Conservation (phyloP, 768 basidiomycete genomes). For the Tricholoma sp. region DNA sequence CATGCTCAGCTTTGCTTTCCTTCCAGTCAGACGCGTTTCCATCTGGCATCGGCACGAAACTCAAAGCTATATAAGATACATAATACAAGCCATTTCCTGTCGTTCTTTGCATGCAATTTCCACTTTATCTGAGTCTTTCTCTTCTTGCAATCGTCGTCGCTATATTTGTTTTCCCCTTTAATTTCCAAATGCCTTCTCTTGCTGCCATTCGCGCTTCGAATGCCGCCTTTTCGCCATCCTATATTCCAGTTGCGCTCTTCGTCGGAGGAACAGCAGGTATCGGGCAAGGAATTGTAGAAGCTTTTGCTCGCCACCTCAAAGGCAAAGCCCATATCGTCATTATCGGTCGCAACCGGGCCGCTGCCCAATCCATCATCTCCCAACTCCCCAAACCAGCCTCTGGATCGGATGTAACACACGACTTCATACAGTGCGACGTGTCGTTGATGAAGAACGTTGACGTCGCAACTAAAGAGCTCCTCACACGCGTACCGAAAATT, state of each 20-base stretch:
- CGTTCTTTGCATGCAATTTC: background rate
- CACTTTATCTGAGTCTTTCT: background rate
- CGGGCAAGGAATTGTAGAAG: conserved; percentile 41
- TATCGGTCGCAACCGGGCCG: conserved; percentile 44
- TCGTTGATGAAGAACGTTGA: conserved; percentile 48
- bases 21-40: too few species aligned
- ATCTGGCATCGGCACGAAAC: too few species aligned
- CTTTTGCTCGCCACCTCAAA: conserved; percentile 41
- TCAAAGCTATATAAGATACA: too few species aligned
- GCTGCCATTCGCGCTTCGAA: conserved; percentile 20
- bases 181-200: background rate
- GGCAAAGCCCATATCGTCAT: conserved; percentile 50
- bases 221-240: conserved; percentile 21
- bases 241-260: conserved; percentile 32
- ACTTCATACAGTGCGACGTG: conserved; percentile 51
- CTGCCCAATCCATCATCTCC: conserved; percentile 44
- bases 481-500: conserved; percentile 34
- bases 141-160: background rate
- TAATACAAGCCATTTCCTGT: background rate
- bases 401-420: conserved; percentile 22
- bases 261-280: conserved; percentile 45
- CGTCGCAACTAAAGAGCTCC: conserved; percentile 24
- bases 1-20: too few species aligned
- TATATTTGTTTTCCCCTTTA: background rate
- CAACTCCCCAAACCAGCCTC: conserved; percentile 29